Evolutionary conservation across 2,329 filamentous ascomycete species (phyloP), one percentile per base, ranked within the genome.

Genomic region (Paramyrothecium roridum): DNA sequence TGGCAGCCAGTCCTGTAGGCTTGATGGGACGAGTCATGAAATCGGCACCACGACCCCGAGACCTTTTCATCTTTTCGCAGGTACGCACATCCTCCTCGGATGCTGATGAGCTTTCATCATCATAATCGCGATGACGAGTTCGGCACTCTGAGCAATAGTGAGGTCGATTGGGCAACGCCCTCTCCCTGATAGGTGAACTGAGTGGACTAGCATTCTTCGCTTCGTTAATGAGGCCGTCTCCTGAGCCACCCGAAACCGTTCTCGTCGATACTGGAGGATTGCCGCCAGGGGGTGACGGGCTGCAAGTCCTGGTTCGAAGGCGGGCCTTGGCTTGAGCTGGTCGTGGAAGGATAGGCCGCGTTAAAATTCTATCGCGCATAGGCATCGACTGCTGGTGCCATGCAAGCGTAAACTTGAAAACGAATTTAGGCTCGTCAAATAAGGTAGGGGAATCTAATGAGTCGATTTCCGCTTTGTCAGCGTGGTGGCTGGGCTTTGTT

Each of bases 331-430:
- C 76, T 63, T 93, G 89, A 0, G 90, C 89, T 0, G 88, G 82
- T 3, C 79, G 78, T 0, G 90, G 90, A 3, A 95, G 79, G 13
- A 87, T 80, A 2, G 90, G 90, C 6, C 85, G 81, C 21, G 79
- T 79, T 20, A 93, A 76, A n/a, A 87, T 80, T 3, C 85, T 82
- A 45, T 87, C 82, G 3, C 81, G 82, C 0, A 77, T 75, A 52
- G 82, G 77, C 59, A 81, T 77, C 20, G 78, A 70, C 22, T 81
- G 81, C 50, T 80, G 73, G 45, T 85, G 79, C 79, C 83, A 88
- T 57, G 88, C 86, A 2, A 92, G 79, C 11, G 87, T 84, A 65
- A 93, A 93, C 58, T 87, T 89, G 76, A 93, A 93, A 57, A 84
- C 80, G 64, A 84, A 91, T 59, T 80, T 76, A 67, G 80, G 73